phyloP scores from a whole-genome alignment of 2,329 filamentous ascomycete species.

The Sporothrix curviconia region DNA sequence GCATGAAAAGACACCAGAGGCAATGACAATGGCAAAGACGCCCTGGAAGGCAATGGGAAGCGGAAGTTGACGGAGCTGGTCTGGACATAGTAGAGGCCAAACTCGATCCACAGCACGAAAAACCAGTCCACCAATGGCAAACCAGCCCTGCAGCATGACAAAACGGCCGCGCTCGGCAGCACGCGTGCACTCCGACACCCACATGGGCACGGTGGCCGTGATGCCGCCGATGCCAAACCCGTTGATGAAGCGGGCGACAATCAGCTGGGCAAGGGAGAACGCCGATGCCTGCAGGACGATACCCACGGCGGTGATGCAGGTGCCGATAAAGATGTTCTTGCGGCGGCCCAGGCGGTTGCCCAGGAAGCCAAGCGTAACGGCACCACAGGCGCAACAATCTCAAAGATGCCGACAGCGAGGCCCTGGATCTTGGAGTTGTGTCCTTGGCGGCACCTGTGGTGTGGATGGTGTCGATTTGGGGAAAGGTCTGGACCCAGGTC shows the following conservation, averaged over 20 bases:
- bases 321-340: conserved; percentile 1
- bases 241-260: background rate
- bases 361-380: conserved; percentile 27
- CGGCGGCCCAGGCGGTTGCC: conserved; percentile 25
- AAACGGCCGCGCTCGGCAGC: background rate
- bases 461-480: conserved; percentile 42
- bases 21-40: background rate
- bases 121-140: conserved; percentile 5
- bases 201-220: conserved; percentile 2
- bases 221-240: conserved; percentile 10
- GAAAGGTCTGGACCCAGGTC: conserved; percentile 51
- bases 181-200: background rate
- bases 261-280: background rate
- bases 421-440: conserved; percentile 45
- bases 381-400: conserved; percentile 26
- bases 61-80: background rate
- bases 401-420: conserved; percentile 30
- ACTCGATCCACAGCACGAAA: conserved; percentile 8
- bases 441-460: conserved; percentile 28
- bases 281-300: background rate
- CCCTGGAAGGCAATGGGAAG: conserved; percentile 1
- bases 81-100: background rate
- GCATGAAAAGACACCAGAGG: conserved; percentile 30
- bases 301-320: background rate
- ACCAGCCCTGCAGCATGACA: conserved; percentile 4